Base-by-base conservation (phyloP, 441 rosid species). In the Pelargonium exstipulatum region DNA sequence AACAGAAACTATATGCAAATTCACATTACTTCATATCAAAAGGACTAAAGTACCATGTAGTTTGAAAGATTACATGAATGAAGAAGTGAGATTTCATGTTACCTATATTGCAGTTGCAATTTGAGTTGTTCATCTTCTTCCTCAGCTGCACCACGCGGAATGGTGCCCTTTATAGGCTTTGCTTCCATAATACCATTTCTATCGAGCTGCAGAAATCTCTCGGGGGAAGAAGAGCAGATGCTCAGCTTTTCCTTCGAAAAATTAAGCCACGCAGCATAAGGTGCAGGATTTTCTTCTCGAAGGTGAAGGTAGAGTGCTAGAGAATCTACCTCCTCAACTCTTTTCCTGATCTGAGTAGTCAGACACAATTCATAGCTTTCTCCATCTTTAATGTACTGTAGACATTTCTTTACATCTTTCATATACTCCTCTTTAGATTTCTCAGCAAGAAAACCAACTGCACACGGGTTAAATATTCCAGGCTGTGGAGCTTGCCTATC, bases 311-410 rank as follows among this genome's bases (percentile, higher is more conserved):
- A 95, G 63, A 95, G 88, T 49, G 92, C 90, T 51, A 92, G 62
- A 73, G 91, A 77, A 82, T 95, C 86, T 35, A 86, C 73, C 26
- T 86, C 77, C 74, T 78, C 83, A 35, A 89, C 69, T 40, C 32
- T 77, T 76, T 74, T 81, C 69, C 93, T 85, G 45, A 87, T 77
- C 81, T 87, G 95, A 78, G 95, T 86, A n/a, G 99, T 95, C 22
- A 90, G 85, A 79, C 99, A 95, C 69, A 90, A 83, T 82, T 95
- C 98, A 72, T 95, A 95, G 92, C 99, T 95, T 79, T 95, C 99
- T 48, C 99, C 99, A 57, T 92, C 98, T 87, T 79, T 89, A 22
- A 92, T 90, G 75, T 84, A 92, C 61, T 82, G 45, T 76, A 88
- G 81, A 71, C 98, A 89, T 79, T 80, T 88, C 69, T 80, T 57